These are phyloP conservation scores for Ambrosiella xylebori DNA, from an alignment of 2,329 filamentous ascomycete species.

Conservation along the genomic window DNA sequence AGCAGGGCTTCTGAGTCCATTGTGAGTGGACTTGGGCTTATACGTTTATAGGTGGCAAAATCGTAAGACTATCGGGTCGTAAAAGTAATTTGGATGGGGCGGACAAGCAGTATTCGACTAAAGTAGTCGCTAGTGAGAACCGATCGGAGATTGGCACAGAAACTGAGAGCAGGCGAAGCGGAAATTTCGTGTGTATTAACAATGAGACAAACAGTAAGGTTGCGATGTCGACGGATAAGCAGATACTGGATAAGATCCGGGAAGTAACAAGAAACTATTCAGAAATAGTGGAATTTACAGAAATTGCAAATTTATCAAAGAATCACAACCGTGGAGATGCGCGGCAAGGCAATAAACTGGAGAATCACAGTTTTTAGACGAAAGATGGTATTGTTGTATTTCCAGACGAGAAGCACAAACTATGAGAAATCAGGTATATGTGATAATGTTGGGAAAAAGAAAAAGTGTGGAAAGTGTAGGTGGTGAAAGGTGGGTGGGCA, in stretches of 20 bases:
- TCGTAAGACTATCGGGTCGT: no score
- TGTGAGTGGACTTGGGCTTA: not conserved
- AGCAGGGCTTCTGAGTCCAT: constrained; percentile 14
- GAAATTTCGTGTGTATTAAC: not conserved
- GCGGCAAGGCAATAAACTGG: not conserved
- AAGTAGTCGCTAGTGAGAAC: no score
- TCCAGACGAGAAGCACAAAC: not conserved
- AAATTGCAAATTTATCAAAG: not conserved
- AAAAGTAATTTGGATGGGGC: no score
- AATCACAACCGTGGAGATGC: not conserved
- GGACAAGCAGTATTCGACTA: no score
- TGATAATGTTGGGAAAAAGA: not conserved
- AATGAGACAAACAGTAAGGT: not conserved
- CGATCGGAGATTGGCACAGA: no score
- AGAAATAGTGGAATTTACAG: not conserved
- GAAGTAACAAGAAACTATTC: no score
- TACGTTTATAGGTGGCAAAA: no score
- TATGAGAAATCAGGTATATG: not conserved
- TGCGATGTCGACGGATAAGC: no score
- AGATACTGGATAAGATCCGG: no score
- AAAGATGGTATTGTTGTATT: not conserved
- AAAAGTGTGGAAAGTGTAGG: not conserved
- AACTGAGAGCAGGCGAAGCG: not conserved
- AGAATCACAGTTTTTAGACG: not conserved
- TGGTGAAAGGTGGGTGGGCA: not conserved